Evolutionary conservation across 371 early-diverging fungal genomes (phyloP), one percentile per base, ranked within the genome.

Genomic region (Gilbertella persicaria): DNA sequence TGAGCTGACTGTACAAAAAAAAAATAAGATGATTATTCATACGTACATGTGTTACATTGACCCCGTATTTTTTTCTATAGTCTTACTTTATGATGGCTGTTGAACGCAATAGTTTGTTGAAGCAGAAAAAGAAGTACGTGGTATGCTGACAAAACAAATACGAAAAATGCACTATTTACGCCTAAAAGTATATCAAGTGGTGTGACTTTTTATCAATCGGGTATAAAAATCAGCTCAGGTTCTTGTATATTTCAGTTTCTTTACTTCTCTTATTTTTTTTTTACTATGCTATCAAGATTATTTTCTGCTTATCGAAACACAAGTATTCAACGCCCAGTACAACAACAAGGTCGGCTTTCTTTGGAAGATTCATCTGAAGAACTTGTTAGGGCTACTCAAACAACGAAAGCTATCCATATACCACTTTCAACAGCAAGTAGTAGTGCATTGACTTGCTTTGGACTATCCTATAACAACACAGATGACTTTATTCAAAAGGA

Each of bases 401-500:
- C 17, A 6, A 38, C 4, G 12, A 33, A 33, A 33, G 5, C 12
- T 35, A 17, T 40, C 5, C 23, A 10, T 16, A 41, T 45, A 13
- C 5, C 35, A 48, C 20, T 20, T 28, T 29, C 47, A n/a, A 13
- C 56, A 16, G 13, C 50, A 4, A 21, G 23, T 21, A 23, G 38
- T 24, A 21, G 47, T 16, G 7, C 42, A 10, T 17, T 53, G 23
- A 49, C 62, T 21, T 37, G 53, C 25, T 65, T 62, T 45, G 68
- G 68, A 24, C 37, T 71, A 42, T 65, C 66, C 5, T 38, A 44
- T 10, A 66, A 69, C 17, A 56, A 54, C 16, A 53, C 66, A 30
- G 73, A 72, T 38, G 73, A 72, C 44, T 72, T 63, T 38, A 62
- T 73, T 2, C 69, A 67, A 52, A 62, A 64, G 29, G 73, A 72